Percentiles rank a stretch among this genome's conserved stretches.
Evolutionary conservation across 345 rosid species (phyloP).

Genomic region (Eucalyptus sideroxylon): DNA sequence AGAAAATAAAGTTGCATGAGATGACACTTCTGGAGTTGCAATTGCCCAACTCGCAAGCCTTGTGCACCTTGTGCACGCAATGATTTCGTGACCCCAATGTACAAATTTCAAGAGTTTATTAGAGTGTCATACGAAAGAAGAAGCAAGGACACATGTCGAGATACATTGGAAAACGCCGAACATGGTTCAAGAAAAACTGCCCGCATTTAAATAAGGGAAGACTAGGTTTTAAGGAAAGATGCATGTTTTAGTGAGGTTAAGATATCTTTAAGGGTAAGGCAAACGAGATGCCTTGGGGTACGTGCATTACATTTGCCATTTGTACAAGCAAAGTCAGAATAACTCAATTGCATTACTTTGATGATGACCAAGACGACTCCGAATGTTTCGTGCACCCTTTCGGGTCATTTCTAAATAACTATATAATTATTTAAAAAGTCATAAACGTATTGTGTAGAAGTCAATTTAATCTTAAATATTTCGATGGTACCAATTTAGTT

Average conservation of each 20-base stretch:
- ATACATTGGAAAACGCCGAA: not conserved
- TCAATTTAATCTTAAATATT: too few species aligned
- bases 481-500: accelerated
- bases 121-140: not conserved
- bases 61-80: not conserved
- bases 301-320: not conserved
- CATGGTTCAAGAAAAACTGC: not conserved
- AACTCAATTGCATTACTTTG: not conserved
- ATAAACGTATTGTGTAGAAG: accelerated
- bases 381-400: not conserved
- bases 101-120: not conserved
- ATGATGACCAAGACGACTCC: not conserved
- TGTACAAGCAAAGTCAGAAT: not conserved
- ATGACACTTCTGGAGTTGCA: not conserved
- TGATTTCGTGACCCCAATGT: not conserved
- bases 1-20: not conserved
- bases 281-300: not conserved
- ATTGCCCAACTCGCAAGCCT: not conserved
- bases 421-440: too few species aligned
- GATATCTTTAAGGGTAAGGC: not conserved
- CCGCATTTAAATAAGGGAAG: not conserved
- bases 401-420: not conserved
- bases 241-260: not conserved
- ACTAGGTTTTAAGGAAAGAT: not conserved
- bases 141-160: not conserved